Conservation (phyloP, 306 rosid genomes). For the Medicago arabica region DNA sequence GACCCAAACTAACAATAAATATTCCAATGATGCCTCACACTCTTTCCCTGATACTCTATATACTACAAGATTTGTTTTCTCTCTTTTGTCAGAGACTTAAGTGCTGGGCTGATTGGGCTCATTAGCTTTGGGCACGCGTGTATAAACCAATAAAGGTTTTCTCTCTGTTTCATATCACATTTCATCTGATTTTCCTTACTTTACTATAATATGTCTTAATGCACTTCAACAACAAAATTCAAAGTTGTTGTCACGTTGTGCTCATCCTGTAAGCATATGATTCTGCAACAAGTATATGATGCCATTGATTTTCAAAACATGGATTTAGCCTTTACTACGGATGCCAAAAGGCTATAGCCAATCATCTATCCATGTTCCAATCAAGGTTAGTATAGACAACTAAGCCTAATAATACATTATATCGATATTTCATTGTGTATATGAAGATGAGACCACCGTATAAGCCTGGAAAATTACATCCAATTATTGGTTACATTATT, state of each 20-base stretch:
- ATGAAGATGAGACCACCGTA: background rate
- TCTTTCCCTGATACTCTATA: too few species aligned
- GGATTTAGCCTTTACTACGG: background rate
- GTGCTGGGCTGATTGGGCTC: too few species aligned
- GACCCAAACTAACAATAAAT: too few species aligned
- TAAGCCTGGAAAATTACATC: background rate
- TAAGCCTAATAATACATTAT: background rate
- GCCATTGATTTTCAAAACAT: background rate
- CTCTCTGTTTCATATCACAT: too few species aligned
- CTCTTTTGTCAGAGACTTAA: too few species aligned
- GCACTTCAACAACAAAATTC: background rate
- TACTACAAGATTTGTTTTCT: too few species aligned
- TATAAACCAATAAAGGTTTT: too few species aligned
- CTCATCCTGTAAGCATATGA: background rate
- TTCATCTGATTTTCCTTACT: background rate
- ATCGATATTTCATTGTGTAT: background rate
- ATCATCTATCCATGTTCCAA: background rate
- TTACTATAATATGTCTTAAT: background rate
- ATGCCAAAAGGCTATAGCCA: background rate
- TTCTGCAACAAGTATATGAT: background rate
- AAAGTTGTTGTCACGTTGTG: background rate
- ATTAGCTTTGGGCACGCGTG: too few species aligned
- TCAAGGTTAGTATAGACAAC: background rate
- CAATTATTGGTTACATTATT: background rate
- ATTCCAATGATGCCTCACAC: too few species aligned